These are phyloP conservation scores for Dictyostelium firmibasis DNA, from an alignment of 78 protist species.

Conservation along the genomic window DNA sequence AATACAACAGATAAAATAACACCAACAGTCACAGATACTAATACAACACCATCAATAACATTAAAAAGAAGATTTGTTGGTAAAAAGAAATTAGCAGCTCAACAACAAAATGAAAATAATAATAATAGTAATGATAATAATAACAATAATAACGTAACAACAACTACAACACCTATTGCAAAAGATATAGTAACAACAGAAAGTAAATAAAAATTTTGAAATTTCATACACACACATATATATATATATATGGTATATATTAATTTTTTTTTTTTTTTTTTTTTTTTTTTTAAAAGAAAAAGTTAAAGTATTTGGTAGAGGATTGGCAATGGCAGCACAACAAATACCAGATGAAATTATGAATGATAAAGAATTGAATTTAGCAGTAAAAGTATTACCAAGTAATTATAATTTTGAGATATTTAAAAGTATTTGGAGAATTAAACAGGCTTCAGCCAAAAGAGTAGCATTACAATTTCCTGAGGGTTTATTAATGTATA, in stretches of 20 bases:
- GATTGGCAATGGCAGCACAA: conserved; percentile 41
- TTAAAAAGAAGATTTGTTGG: conserved; percentile 61
- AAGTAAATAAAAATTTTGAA: neutral
- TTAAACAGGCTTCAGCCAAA: conserved; percentile 60
- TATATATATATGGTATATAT: neutral
- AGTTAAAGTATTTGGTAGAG: conserved; percentile 42
- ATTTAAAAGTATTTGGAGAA: conserved; percentile 93
- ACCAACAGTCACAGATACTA: neutral
- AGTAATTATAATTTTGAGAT: conserved; percentile 97
- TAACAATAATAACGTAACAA: neutral
- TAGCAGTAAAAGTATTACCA: conserved; percentile 85
- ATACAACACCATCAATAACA: conserved; percentile 4
- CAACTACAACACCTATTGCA: conserved; percentile 18
- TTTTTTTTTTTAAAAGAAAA: neutral
- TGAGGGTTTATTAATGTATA: conserved; percentile 97
- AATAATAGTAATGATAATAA: neutral
- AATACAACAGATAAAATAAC: neutral
- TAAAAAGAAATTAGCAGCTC: conserved; percentile 43
- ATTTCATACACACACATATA: neutral
- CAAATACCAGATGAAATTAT: conserved; percentile 54
- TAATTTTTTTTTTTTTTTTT: neutral
- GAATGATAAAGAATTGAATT: conserved; percentile 11
- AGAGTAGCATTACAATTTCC: conserved; percentile 98
- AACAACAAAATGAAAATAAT: neutral
- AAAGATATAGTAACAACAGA: conserved; percentile 18